Percentiles rank a stretch among this genome's conserved stretches.
Evolutionary conservation across 805 yeast genomes (phyloP).

Genomic region (Candida hispaniensis): DNA sequence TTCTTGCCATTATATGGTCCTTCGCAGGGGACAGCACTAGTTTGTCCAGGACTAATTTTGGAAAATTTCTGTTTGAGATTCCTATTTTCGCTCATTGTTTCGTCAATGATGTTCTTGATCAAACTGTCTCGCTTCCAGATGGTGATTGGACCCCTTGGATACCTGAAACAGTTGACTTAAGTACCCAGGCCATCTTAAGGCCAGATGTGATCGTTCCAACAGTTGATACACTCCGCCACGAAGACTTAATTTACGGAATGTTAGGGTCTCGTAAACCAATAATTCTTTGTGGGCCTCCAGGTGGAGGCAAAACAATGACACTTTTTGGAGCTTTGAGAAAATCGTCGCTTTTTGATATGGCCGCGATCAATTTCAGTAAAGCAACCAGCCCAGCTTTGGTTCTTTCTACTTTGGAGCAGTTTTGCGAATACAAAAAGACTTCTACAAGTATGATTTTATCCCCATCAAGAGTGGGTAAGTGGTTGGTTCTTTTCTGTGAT

Average conservation of each 20-base stretch:
- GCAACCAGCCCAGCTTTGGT: conserved; percentile 58
- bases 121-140: conserved; percentile 36
- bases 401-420: conserved; percentile 56
- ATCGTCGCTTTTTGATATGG: conserved; percentile 46
- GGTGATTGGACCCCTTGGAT: conserved; percentile 39
- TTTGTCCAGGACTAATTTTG: conserved; percentile 34
- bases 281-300: conserved; percentile 90
- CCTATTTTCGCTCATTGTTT: too few species aligned
- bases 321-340: conserved; percentile 54
- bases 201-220: conserved; percentile 71
- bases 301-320: conserved; percentile 94
- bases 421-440: conserved; percentile 49
- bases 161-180: conserved; percentile 37
- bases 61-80: conserved; percentile 23
- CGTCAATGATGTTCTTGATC: conserved; percentile 30
- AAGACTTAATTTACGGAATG: conserved; percentile 45
- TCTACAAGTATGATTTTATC: conserved; percentile 42
- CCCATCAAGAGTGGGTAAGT: conserved; percentile 52
- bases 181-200: conserved; percentile 46
- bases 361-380: conserved; percentile 72
- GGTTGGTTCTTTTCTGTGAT: conserved; percentile 82
- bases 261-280: conserved; percentile 48
- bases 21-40: conserved; percentile 47
- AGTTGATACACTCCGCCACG: conserved; percentile 61
- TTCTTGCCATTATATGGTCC: conserved; percentile 46